Conservation (phyloP, 768 basidiomycete species). For the Amanita brunnescens region DNA sequence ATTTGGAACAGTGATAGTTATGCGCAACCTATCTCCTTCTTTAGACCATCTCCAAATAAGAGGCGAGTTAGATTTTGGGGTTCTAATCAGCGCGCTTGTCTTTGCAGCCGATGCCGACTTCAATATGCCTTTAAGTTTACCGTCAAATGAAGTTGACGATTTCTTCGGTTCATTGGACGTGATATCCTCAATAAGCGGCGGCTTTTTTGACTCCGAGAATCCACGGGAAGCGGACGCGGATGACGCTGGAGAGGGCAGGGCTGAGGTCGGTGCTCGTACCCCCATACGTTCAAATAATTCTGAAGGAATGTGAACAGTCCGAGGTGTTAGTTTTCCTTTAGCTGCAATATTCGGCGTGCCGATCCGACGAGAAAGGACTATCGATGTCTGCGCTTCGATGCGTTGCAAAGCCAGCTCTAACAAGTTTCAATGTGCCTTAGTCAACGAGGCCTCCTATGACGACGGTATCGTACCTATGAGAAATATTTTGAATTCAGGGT, state of each 20-base stretch:
- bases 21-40: conserved; percentile 29
- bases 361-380: conserved; percentile 61
- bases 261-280: background rate
- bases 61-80: background rate
- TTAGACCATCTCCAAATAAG: conserved; percentile 47
- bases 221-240: background rate
- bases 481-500: conserved; percentile 60
- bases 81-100: background rate
- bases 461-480: conserved; percentile 45
- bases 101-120: conserved; percentile 20
- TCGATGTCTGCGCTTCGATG: conserved; percentile 49
- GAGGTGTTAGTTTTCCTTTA: conserved; percentile 59
- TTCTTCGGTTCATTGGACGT: conserved; percentile 6
- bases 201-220: conserved; percentile 15
- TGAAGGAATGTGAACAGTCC: conserved; percentile 47
- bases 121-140: conserved; percentile 33
- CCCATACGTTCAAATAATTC: conserved; percentile 1
- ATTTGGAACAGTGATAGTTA: conserved; percentile 45
- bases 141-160: conserved; percentile 9
- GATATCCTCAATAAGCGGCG: conserved; percentile 43
- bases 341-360: conserved; percentile 68
- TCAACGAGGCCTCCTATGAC: background rate
- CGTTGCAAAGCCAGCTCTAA: conserved; percentile 63
- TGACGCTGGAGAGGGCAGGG: background rate
- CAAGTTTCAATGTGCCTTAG: background rate